Evolutionary conservation across 768 basidiomycete species (phyloP), one percentile per base, ranked within the genome.

Genomic region (Filobasidium wieringae): DNA sequence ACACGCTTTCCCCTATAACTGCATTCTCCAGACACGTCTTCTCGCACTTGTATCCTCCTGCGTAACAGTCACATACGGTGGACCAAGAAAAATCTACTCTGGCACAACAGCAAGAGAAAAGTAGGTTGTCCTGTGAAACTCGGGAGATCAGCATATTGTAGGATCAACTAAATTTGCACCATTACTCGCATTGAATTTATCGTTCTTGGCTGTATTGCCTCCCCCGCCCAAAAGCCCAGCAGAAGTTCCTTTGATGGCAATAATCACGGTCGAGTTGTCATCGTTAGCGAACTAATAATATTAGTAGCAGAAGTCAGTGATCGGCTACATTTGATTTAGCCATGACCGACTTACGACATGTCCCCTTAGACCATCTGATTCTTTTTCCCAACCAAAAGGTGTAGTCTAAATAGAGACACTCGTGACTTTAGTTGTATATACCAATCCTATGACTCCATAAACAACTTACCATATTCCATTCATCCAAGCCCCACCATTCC

Each of bases 61-160:
- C 76, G 68, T 84, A 85, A 73, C 93, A 97, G 50, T 81, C 85
- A 70, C 93, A 97, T 0, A 95, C 93, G 0, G 93, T 79, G 19
- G 81, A 82, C 93, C 93, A 97, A 0, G 88, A 88, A 53, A 89
- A 87, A 32, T 87, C 88, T n/a, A 96, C 87, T 7, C 86, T 80
- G 1, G 90, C 92, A 67, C 93, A 97, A 72, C 93, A 97, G 74
- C 93, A 97, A 4, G 88, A 77, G 76, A 93, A 93, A 32, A 97
- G 76, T n/a, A 92, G 76, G 68, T 93, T 97, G 66, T 96, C 92
- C 74, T 76, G 57, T 7, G 26, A 6, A 32, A 9, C 3, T 2
- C 34, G 31, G 15, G 8, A n/a, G n/a, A 33, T 61, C 50, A n/a
- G 31, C 33, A 24, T 22, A 47, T 47, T 5, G 26, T 22, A 33